Evolutionary conservation across 768 basidiomycete species (phyloP).

Genomic region (Roridomyces roridus): DNA sequence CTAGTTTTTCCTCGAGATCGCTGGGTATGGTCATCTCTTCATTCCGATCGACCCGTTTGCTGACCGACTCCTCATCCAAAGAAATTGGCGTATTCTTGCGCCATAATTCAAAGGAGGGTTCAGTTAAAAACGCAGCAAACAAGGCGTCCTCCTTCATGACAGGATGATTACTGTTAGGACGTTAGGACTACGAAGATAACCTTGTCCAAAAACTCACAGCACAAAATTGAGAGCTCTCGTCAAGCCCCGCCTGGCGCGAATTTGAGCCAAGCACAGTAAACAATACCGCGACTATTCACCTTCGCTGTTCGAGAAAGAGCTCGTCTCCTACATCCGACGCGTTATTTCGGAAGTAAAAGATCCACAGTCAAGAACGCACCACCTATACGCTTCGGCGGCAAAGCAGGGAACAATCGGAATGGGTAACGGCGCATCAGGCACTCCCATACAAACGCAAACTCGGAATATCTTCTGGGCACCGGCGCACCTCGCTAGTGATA

Average conservation of each 20-base stretch:
- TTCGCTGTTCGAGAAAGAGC: constrained; percentile 88
- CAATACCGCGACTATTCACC: constrained; percentile 45
- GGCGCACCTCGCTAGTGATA: constrained; percentile 60
- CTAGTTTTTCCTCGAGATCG: constrained; percentile 90
- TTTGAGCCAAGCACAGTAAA: constrained; percentile 7
- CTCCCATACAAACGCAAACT: constrained; percentile 92
- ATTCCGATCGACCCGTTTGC: constrained; percentile 76
- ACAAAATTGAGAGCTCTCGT: constrained; percentile 81
- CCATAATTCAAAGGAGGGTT: constrained; percentile 87
- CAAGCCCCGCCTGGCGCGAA: constrained; percentile 69
- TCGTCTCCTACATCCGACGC: constrained; percentile 69
- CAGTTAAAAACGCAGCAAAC: constrained; percentile 80
- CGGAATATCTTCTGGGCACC: constrained; percentile 88
- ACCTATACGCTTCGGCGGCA: constrained; percentile 94
- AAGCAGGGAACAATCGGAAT: constrained; percentile 83
- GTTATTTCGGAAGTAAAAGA: neutral
- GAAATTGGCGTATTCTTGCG: constrained; percentile 78
- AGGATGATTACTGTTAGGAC: constrained; percentile 82
- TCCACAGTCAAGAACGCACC: constrained; percentile 54
- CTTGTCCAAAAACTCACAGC: constrained; percentile 51
- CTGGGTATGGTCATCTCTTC: constrained; percentile 95
- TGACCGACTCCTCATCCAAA: constrained; percentile 86
- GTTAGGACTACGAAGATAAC: neutral
- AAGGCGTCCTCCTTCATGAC: constrained; percentile 88
- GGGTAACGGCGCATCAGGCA: constrained; percentile 87